These are phyloP conservation scores for Penicillium decumbens DNA, from an alignment of 2,329 filamentous ascomycete species.

Conservation along the genomic window DNA sequence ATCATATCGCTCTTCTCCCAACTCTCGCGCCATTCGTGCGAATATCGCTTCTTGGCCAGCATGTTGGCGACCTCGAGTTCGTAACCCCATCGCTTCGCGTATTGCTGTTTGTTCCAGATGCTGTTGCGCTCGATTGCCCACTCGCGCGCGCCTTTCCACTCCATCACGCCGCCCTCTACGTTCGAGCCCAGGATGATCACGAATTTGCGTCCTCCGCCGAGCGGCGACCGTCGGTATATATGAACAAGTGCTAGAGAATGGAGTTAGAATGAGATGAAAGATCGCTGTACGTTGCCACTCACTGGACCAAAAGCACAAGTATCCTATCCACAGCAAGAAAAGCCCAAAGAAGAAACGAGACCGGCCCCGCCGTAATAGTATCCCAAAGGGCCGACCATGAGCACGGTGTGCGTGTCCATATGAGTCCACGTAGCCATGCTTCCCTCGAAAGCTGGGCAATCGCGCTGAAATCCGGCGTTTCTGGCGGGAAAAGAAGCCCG, in stretches of 20 bases:
- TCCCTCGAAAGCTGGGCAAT: constrained; percentile 65
- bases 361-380: constrained; percentile 62
- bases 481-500: constrained; percentile 82
- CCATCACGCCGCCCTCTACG: constrained; percentile 94
- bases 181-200: constrained; percentile 94
- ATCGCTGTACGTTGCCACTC: constrained; percentile 38
- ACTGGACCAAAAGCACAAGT: constrained; percentile 70
- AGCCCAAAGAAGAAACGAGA: constrained; percentile 58
- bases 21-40: constrained; percentile 97
- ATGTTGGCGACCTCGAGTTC: constrained; percentile 95
- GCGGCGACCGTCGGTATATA: constrained; percentile 64
- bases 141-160: constrained; percentile 95
- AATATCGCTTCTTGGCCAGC: constrained; percentile 97
- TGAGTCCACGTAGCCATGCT: constrained; percentile 57
- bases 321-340: constrained; percentile 56
- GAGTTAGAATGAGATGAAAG: neutral
- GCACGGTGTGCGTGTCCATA: constrained; percentile 53
- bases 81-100: constrained; percentile 84
- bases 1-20: constrained; percentile 99
- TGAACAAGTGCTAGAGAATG: constrained; percentile 52
- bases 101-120: constrained; percentile 88
- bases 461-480: constrained; percentile 75
- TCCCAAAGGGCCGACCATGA: constrained; percentile 28
- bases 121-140: constrained; percentile 98
- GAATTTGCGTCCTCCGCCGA: constrained; percentile 83